A percentile compares a stretch with the other conserved stretches of the same genome.
phyloP scores from a whole-genome alignment of 139 green algal genomes.

The Coelastrella sp. region DNA sequence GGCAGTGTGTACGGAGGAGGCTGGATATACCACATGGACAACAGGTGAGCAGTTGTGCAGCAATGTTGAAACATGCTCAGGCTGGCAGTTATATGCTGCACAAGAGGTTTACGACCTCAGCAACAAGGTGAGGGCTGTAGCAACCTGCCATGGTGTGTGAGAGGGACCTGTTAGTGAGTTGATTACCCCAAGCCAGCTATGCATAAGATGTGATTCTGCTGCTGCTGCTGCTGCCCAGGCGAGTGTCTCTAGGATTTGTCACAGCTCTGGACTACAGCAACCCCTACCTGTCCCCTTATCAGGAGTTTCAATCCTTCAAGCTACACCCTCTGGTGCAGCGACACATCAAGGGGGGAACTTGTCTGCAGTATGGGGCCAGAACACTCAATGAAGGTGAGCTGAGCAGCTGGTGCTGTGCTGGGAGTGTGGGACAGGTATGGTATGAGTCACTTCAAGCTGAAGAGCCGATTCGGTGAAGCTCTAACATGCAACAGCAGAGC shows the following conservation, averaged over 20 bases:
- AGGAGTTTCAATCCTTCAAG: conserved; percentile 75
- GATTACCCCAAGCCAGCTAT: too few species aligned
- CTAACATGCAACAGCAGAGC: too few species aligned
- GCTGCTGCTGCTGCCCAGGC: conserved; percentile 33
- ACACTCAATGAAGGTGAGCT: conserved; percentile 90
- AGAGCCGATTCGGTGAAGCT: too few species aligned
- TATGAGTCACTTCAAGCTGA: too few species aligned
- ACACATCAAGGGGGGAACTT: conserved; percentile 87
- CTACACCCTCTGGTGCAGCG: conserved; percentile 78
- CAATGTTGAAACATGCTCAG: not conserved
- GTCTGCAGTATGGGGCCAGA: conserved; percentile 92
- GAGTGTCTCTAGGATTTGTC: conserved; percentile 88
- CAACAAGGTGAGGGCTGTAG: too few species aligned
- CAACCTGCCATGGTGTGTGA: not conserved
- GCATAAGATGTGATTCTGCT: too few species aligned
- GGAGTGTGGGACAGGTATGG: too few species aligned
- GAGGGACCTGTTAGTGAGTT: too few species aligned
- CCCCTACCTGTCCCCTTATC: conserved; percentile 75
- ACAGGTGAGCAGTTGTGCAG: conserved; percentile 49
- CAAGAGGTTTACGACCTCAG: too few species aligned
- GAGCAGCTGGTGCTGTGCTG: too few species aligned
- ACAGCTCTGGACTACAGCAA: conserved; percentile 92
- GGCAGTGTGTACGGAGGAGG: conserved; percentile 83
- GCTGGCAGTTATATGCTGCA: not conserved
- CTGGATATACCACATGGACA: conserved; percentile 95